A percentile compares a stretch with the other conserved stretches of the same genome.
Conservation (phyloP, 306 rosid genomes). For the Clitoria ternatea region DNA sequence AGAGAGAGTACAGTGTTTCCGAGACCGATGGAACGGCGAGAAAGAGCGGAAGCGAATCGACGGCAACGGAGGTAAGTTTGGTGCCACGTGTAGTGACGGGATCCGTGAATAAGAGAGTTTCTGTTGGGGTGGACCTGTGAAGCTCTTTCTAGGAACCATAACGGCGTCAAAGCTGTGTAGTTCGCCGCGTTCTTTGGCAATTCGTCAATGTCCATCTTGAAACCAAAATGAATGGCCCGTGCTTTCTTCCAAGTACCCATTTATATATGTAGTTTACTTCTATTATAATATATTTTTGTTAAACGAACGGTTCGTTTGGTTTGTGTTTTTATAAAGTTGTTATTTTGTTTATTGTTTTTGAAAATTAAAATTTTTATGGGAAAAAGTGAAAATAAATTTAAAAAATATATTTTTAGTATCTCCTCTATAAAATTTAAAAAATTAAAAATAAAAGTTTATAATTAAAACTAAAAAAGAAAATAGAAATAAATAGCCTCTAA, state of each 20-base stretch:
- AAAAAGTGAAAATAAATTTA: no score
- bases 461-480: no score
- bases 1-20: constrained; percentile 59
- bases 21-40: constrained; percentile 52
- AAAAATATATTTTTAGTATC: no score
- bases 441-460: no score
- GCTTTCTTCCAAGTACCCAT: not conserved
- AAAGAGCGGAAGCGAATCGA: constrained; percentile 79
- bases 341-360: no score
- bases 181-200: constrained; percentile 83
- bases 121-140: constrained; percentile 74
- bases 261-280: not conserved
- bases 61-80: constrained; percentile 83
- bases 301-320: no score
- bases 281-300: no score
- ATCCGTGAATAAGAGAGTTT: constrained; percentile 69
- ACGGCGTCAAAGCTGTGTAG: constrained; percentile 79
- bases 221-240: not conserved
- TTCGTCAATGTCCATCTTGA: constrained; percentile 84
- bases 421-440: no score
- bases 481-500: no score
- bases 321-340: no score
- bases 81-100: constrained; percentile 74
- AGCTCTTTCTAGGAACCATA: constrained; percentile 87
- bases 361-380: no score